Evolutionary conservation across 495 filamentous ascomycete species (phyloP).

Genomic region (Aspergillus wentii): DNA sequence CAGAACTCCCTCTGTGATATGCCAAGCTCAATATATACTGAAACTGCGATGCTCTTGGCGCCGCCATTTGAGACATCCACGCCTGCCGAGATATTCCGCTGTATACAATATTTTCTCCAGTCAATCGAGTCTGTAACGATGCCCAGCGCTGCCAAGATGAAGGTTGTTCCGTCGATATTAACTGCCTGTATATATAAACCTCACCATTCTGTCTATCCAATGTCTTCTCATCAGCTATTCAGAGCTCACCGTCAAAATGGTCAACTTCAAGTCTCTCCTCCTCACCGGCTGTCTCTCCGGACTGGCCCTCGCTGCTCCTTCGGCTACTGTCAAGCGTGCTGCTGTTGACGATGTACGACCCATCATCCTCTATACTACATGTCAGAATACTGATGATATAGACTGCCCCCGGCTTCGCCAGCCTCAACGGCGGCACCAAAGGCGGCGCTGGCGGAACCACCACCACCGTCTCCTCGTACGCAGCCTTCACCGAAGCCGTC

Average conservation of each 20-base stretch:
- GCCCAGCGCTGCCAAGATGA: too few relatives aligned
- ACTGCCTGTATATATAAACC: too few relatives aligned
- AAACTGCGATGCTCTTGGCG: too few relatives aligned
- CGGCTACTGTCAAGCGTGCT: conserved; percentile 26
- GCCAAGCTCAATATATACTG: too few relatives aligned
- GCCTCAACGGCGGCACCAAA: conserved; percentile 49
- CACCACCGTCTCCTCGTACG: conserved; percentile 54
- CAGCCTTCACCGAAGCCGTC: conserved; percentile 47
- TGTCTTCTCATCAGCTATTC: too few relatives aligned
- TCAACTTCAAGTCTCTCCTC: conserved; percentile 22
- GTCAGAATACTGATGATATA: conserved; percentile 2
- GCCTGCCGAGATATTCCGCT: too few relatives aligned
- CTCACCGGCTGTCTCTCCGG: conserved; percentile 23
- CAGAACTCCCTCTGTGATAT: too few relatives aligned
- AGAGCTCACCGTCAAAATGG: conserved; percentile 14
- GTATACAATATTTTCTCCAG: too few relatives aligned
- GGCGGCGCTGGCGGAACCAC: conserved; percentile 55
- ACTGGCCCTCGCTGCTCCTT: conserved; percentile 25
- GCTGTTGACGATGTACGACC: conserved; percentile 20
- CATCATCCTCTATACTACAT: neutral
- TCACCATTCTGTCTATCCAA: too few relatives aligned
- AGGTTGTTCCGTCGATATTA: too few relatives aligned
- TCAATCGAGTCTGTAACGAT: too few relatives aligned
- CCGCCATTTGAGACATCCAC: too few relatives aligned
- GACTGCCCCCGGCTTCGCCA: conserved; percentile 34